Percentiles rank a stretch among this genome's conserved stretches.
Conservation (phyloP, 495 filamentous ascomycete genomes). For the Schizothecium vesticola region DNA sequence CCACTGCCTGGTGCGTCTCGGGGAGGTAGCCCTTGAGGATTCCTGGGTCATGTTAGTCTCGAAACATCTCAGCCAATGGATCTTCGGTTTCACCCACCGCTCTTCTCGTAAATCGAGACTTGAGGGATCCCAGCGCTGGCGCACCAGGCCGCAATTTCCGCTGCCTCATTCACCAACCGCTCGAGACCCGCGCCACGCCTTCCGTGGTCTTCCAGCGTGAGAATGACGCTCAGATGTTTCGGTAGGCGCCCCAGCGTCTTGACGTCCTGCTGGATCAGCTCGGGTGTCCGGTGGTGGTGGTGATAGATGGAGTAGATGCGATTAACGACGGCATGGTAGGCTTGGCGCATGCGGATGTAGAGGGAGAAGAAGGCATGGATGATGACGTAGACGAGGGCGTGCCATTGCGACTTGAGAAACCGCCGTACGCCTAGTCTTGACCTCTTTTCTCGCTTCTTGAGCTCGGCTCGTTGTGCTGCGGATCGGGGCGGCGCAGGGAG, state of each 20-base stretch:
- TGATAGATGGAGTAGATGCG: conserved; percentile 72
- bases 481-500: conserved; percentile 54
- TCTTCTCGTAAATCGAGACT: conserved; percentile 86
- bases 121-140: conserved; percentile 77
- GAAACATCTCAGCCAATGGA: background rate
- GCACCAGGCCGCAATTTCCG: conserved; percentile 89
- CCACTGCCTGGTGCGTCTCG: conserved; percentile 66
- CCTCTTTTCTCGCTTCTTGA: conserved; percentile 19
- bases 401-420: conserved; percentile 60
- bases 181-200: conserved; percentile 63
- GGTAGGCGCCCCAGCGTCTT: conserved; percentile 64
- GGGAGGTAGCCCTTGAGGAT: conserved; percentile 79
- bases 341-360: conserved; percentile 73
- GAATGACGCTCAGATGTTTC: conserved; percentile 78
- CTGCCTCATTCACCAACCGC: conserved; percentile 78
- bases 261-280: conserved; percentile 86
- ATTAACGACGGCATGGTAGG: conserved; percentile 70
- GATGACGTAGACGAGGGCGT: conserved; percentile 63
- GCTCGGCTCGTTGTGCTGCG: conserved; percentile 19
- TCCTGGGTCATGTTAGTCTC: conserved; percentile 44
- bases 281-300: conserved; percentile 90
- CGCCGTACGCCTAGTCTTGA: conserved; percentile 54
- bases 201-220: conserved; percentile 68
- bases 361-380: conserved; percentile 81
- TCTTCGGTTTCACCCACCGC: conserved; percentile 50